Base-by-base conservation (phyloP, 805 yeast genomes). In the Metschnikowia continentalis region DNA sequence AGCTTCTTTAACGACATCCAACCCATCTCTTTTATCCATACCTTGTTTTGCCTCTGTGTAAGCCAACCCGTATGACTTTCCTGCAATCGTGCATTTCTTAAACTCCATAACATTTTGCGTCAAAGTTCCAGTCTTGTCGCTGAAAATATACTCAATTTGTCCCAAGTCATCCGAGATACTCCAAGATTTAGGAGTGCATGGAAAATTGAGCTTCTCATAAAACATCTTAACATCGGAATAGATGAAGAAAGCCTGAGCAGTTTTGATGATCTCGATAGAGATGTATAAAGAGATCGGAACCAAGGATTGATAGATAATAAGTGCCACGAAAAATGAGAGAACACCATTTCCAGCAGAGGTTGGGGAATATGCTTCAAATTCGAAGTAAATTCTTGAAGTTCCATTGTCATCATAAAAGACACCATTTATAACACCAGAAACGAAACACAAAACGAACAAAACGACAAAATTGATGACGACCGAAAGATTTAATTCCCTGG, bases 101-200 rank as follows among this genome's bases (percentile, higher is more conserved):
- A 85, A 87, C 63, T 88, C 94, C 96, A 88, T 88, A 26, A 87
- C 81, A 62, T 87, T 87, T 64, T 87, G 94, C 1, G 95, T 87
- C 60, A 87, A 69, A 1, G 95, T 87, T 54, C 95, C 95, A 0
- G 95, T 87, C 64, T 87, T 87, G 69, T 87, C 95, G 68, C 90
- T 83, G 66, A 88, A 88, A 45, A 88, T 81, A 63, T 88, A 88
- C 64, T 88, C 96, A 56, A 88, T 84, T 66, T 88, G 95, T 32
- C 95, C 95, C 59, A 88, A 71, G 67, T 88, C 95, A 72, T 88
- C 95, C 2, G 91, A 84, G 41, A 88, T 87, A 62, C 81, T 84
- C 95, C 95, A 88, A 0, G 91, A 78, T 62, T 87, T 86, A 14
- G 95, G 94, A 10, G 86, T 82, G 65, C 95, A 88, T 2, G 94